Evolutionary conservation across 208 protist species (phyloP).

Genomic region (Crithidia thermophila): DNA sequence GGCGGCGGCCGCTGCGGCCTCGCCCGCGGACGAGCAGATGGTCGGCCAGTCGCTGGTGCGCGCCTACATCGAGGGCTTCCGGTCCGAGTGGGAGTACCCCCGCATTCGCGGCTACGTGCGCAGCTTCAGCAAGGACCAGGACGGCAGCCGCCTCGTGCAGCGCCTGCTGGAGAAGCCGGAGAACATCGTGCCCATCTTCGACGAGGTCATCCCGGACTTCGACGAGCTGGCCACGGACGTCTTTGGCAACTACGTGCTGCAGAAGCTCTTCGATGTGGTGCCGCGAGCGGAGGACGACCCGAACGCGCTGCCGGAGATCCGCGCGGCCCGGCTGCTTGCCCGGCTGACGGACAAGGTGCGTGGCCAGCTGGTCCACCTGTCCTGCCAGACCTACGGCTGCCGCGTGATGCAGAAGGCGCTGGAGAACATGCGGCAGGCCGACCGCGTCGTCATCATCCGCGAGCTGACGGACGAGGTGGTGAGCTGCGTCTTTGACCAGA

Average conservation of each 20-base stretch:
- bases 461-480: slow-evolving; percentile 93
- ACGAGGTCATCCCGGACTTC: slow-evolving; percentile 83
- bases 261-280: slow-evolving; percentile 98
- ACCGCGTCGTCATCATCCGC: slow-evolving; percentile 49
- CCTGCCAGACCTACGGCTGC: slow-evolving; percentile 96
- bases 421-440: slow-evolving; percentile 56
- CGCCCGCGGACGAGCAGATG: slow-evolving; percentile 3
- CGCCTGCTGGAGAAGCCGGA: slow-evolving; percentile 91
- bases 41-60: slow-evolving; percentile 21
- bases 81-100: slow-evolving; percentile 47
- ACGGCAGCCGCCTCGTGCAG: slow-evolving; percentile 97
- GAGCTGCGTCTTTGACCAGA: slow-evolving; percentile 97
- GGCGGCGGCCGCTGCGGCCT: neutral
- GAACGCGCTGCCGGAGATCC: neutral
- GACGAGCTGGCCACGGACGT: slow-evolving; percentile 94
- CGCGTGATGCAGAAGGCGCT: slow-evolving; percentile 98
- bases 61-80: slow-evolving; percentile 54
- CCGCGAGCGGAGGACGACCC: slow-evolving; percentile 33
- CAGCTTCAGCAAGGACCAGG: slow-evolving; percentile 94
- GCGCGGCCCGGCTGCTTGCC: slow-evolving; percentile 30
- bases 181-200: slow-evolving; percentile 87
- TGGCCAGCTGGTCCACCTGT: slow-evolving; percentile 87
- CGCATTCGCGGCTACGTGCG: slow-evolving; percentile 85
- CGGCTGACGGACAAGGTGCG: slow-evolving; percentile 69
- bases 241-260: slow-evolving; percentile 98